Conservation (phyloP, 139 green algal species). For the Volvox africanus region DNA sequence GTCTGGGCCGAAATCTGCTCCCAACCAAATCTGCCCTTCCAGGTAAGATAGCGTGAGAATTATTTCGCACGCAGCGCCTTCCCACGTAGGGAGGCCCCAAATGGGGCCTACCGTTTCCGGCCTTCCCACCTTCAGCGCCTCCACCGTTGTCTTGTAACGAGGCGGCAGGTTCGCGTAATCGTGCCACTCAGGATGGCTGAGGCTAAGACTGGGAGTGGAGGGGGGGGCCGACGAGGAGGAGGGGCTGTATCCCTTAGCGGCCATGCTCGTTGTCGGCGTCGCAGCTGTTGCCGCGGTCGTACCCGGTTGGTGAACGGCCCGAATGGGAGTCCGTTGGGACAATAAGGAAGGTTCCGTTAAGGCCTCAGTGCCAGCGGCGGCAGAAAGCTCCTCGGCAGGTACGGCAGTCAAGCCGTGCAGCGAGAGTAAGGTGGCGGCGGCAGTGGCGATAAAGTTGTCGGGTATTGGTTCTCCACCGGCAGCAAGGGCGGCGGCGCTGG, state of each 20-base stretch:
- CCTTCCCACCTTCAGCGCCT: slow-evolving; percentile 24
- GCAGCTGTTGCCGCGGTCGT: not conserved
- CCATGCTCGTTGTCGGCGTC: not conserved
- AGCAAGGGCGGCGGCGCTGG: not conserved
- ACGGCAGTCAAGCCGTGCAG: not conserved
- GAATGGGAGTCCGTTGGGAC: not conserved
- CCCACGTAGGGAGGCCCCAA: no score
- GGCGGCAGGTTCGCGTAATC: slow-evolving; percentile 5
- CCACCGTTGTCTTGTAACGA: slow-evolving; percentile 21
- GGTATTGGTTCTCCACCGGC: not conserved
- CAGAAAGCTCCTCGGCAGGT: not conserved
- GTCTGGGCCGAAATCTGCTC: no score
- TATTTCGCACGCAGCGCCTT: no score
- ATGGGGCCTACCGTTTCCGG: no score
- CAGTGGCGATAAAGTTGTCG: not conserved
- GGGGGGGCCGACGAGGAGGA: not conserved
- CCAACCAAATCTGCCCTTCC: no score
- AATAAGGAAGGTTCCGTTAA: not conserved
- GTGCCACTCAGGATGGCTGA: slow-evolving; percentile 4
- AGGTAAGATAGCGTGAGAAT: no score
- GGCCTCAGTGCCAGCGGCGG: not conserved
- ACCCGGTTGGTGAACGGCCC: not conserved
- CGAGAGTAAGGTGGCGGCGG: slow-evolving; percentile 3
- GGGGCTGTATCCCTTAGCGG: not conserved
- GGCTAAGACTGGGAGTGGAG: not conserved